Base-by-base conservation (phyloP, 1,284 basidiomycete genomes). In the Pseudozyma hubeiensis region DNA sequence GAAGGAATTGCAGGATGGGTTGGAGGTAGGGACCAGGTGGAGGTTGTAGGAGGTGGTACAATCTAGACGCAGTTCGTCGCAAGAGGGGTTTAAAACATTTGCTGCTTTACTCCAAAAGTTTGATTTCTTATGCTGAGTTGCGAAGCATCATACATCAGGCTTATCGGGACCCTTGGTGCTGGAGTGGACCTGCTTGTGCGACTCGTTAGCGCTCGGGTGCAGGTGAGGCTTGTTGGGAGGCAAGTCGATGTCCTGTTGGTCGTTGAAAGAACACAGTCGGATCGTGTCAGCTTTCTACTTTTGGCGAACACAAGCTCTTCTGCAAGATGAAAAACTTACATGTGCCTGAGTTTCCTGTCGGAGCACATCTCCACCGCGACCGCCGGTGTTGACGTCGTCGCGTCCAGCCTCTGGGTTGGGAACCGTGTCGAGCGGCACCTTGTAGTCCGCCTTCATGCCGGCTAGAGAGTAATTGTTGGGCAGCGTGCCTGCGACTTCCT, bases 11-110 rank as follows among this genome's bases (percentile, higher is more conserved):
- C 13, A 66, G 44, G 72, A 75, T 39, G 72, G 72, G 0, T 44
- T 46, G 45, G 72, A 70, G 31, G 63, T 75, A n/a, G 72, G 72
- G 2, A 63, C 41, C 46, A 63, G 66, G 6, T 75, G 72, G 72
- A 45, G 72, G 13, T 41, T 75, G 2, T 75, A 61, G 52, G 37
- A 16, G 13, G 40, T 41, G n/a, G 7, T 2, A 41, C 40, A 41
- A 4, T 37, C 35, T 37, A 10, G 35, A 10, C 2, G 35, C 8
- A 4, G 35, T 37, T 8, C 14, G 35, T 37, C 35, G 35, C n/a
- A 37, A 10, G 4, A 37, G 14, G 3, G 35, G 14, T 37, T 24
- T 24, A 1, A 2, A 24, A 24, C 24, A 24, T 24, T 24, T 24
- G 24, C 24, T 1, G 24, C 24, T 24, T 24, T 24, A 24, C 24